These are phyloP conservation scores for Lepiota venenata DNA, from an alignment of 768 basidiomycete species.

Conservation along the genomic window DNA sequence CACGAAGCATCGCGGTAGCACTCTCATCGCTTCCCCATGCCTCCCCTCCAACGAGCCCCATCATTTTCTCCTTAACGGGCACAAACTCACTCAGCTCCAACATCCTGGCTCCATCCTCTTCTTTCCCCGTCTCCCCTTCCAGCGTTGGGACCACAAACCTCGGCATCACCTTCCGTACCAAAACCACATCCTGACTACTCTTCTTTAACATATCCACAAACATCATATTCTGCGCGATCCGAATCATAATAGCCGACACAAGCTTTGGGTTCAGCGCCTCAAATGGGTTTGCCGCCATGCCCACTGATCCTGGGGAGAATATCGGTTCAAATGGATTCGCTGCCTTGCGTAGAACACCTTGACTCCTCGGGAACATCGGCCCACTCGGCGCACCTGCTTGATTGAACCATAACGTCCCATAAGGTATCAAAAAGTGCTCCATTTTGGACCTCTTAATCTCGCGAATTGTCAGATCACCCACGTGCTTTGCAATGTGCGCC, in stretches of 20 bases:
- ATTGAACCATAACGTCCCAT: conserved; percentile 69
- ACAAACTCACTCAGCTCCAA: conserved; percentile 44
- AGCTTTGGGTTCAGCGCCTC: conserved; percentile 39
- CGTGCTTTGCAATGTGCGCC: conserved; percentile 55
- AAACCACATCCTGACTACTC: conserved; percentile 64
- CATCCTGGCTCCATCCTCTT: conserved; percentile 15
- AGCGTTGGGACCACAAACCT: conserved; percentile 55
- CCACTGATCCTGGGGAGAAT: conserved; percentile 47
- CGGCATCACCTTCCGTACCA: conserved; percentile 62
- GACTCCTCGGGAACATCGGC: conserved; percentile 57
- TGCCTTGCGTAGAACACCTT: conserved; percentile 9
- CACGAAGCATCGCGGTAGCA: conserved; percentile 22
- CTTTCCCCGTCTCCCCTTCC: conserved; percentile 19
- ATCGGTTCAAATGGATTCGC: conserved; percentile 43
- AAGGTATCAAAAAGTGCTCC: conserved; percentile 64
- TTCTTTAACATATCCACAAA: conserved; percentile 62
- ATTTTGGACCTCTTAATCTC: conserved; percentile 73
- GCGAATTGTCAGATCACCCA: conserved; percentile 67
- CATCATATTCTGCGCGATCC: conserved; percentile 68
- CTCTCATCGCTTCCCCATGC: conserved; percentile 19
- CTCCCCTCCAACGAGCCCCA: conserved; percentile 1
- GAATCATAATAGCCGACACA: conserved; percentile 56
- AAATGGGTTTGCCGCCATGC: conserved; percentile 31
- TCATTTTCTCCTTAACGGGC: conserved; percentile 31
- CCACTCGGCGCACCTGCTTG: conserved; percentile 44